These are phyloP conservation scores for Cornus kousa DNA, from an alignment of 148 eudicot species.

Conservation along the genomic window DNA sequence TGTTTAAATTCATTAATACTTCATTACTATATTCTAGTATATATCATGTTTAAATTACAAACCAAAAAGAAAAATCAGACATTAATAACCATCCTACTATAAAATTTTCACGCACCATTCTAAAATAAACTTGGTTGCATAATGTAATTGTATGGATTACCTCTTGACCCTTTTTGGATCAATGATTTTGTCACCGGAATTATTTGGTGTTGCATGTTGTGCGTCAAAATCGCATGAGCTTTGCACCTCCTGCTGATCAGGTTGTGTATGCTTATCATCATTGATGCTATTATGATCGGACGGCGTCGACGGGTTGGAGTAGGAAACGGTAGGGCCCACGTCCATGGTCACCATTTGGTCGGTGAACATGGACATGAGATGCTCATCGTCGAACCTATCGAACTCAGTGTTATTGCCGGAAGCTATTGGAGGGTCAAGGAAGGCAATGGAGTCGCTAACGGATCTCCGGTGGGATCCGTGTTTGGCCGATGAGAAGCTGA, in stretches of 20 bases:
- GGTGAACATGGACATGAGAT: slow-evolving; percentile 79
- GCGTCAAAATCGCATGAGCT: slow-evolving; percentile 36
- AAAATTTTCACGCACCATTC: no score
- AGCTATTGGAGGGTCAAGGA: slow-evolving; percentile 38
- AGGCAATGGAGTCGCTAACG: slow-evolving; percentile 69
- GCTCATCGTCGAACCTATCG: slow-evolving; percentile 77
- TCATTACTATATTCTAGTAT: no score
- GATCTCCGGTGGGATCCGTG: slow-evolving; percentile 68
- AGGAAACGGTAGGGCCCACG: slow-evolving; percentile 35
- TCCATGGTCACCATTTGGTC: slow-evolving; percentile 28
- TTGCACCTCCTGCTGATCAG: slow-evolving; percentile 32
- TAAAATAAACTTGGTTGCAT: neutral
- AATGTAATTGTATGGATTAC: slow-evolving; percentile 27
- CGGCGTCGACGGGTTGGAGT: slow-evolving; percentile 63
- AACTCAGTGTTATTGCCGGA: slow-evolving; percentile 26
- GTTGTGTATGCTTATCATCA: slow-evolving; percentile 22
- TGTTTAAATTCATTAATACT: no score
- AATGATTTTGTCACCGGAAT: slow-evolving; percentile 29
- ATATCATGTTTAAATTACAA: no score
- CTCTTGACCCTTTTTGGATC: slow-evolving; percentile 87
- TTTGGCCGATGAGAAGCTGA: slow-evolving; percentile 62
- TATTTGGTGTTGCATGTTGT: slow-evolving; percentile 1
- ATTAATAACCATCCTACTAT: no score
- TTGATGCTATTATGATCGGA: slow-evolving; percentile 66
- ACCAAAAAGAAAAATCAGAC: no score